Percentiles rank a stretch among this genome's conserved stretches.
Conservation (phyloP, 495 filamentous ascomycete species). For the Rostrohypoxylon terebratum region DNA sequence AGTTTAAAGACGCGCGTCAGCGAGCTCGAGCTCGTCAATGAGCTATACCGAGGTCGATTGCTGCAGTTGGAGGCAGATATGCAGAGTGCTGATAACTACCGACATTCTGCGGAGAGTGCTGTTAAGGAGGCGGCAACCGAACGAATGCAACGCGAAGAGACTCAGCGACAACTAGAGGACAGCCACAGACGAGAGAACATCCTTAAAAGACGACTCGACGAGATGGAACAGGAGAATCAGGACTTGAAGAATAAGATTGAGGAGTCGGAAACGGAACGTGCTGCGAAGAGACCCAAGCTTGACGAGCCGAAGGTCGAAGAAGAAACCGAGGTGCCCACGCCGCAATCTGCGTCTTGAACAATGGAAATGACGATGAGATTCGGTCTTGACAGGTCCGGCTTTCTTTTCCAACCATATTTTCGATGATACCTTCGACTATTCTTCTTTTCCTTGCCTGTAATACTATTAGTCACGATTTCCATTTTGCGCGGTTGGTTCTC, state of each 20-base stretch:
- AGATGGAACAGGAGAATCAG: constrained; percentile 73
- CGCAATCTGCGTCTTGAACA: constrained; percentile 41
- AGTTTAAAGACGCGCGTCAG: constrained; percentile 88
- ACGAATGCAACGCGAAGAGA: constrained; percentile 57
- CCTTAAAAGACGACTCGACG: constrained; percentile 82
- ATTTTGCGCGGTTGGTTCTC: constrained; percentile 23
- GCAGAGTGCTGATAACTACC: constrained; percentile 53
- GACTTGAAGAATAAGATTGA: constrained; percentile 55
- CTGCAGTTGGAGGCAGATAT: constrained; percentile 82
- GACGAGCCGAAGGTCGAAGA: constrained; percentile 48
- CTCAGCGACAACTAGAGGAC: constrained; percentile 77
- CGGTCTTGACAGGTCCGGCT: background rate
- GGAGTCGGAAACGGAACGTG: constrained; percentile 50
- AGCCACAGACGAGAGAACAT: constrained; percentile 81
- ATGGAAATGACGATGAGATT: background rate
- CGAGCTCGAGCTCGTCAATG: constrained; percentile 96
- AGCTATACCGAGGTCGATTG: constrained; percentile 89
- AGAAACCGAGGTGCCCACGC: constrained; percentile 46
- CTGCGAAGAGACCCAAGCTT: constrained; percentile 52
- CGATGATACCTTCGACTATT: constrained; percentile 30
- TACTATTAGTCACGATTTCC: constrained; percentile 42
- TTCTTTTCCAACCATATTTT: constrained; percentile 8
- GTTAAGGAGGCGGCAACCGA: constrained; percentile 53
- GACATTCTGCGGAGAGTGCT: constrained; percentile 56
- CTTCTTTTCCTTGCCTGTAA: constrained; percentile 31